Conservation (phyloP, 2,329 filamentous ascomycete species). For the Stromatinia cepivora region DNA sequence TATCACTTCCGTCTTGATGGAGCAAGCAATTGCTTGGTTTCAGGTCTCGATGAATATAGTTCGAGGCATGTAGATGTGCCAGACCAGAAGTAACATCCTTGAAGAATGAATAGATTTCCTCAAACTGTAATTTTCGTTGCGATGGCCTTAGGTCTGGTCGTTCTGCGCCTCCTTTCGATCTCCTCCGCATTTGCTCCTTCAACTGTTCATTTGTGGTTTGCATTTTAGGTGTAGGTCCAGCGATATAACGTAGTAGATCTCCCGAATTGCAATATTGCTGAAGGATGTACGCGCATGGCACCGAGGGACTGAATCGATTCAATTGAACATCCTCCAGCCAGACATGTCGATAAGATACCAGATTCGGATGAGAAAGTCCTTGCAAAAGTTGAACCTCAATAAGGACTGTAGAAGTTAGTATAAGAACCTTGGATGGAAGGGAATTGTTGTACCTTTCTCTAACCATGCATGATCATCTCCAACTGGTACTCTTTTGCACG, state of each 20-base stretch:
- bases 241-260: slow-evolving; percentile 83
- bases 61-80: slow-evolving; percentile 83
- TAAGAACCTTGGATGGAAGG: not conserved
- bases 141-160: slow-evolving; percentile 42
- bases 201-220: slow-evolving; percentile 75
- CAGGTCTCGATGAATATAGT: slow-evolving; percentile 93
- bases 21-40: slow-evolving; percentile 96
- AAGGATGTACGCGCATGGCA: slow-evolving; percentile 93
- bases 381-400: slow-evolving; percentile 92
- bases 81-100: slow-evolving; percentile 91
- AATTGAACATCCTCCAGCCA: slow-evolving; percentile 91
- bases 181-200: slow-evolving; percentile 81
- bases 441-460: slow-evolving; percentile 60
- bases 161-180: slow-evolving; percentile 70
- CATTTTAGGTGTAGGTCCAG: slow-evolving; percentile 64
- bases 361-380: slow-evolving; percentile 87
- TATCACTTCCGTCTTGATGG: slow-evolving; percentile 68
- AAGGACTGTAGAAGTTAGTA: slow-evolving; percentile 54
- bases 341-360: slow-evolving; percentile 95
- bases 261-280: slow-evolving; percentile 97
- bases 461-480: slow-evolving; percentile 94
- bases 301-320: slow-evolving; percentile 82
- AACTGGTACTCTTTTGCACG: slow-evolving; percentile 95
- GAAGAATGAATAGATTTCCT: slow-evolving; percentile 97
- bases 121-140: slow-evolving; percentile 59